Conservation (phyloP, 2,329 filamentous ascomycete species). For the Paecilomyces variotii region DNA sequence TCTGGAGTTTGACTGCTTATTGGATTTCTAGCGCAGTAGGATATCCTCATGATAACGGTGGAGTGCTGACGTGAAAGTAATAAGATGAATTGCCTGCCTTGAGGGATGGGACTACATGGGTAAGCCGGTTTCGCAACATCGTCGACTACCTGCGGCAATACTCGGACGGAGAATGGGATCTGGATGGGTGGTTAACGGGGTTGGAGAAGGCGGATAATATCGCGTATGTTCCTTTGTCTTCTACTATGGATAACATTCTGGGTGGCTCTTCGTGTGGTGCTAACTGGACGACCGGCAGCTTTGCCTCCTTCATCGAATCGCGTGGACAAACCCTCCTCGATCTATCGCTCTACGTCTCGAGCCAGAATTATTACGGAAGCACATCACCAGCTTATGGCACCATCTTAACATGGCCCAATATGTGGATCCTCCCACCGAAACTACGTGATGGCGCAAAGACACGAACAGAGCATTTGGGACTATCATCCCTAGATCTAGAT, state of each 20-base stretch:
- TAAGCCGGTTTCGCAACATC: slow-evolving; percentile 48
- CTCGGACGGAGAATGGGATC: slow-evolving; percentile 41
- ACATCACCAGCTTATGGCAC: slow-evolving; percentile 75
- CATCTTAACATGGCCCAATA: slow-evolving; percentile 76
- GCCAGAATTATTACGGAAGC: slow-evolving; percentile 70
- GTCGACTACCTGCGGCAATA: slow-evolving; percentile 42
- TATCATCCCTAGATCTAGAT: slow-evolving; percentile 61
- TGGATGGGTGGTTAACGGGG: slow-evolving; percentile 37
- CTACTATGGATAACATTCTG: neutral
- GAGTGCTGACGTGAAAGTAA: neutral
- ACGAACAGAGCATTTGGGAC: slow-evolving; percentile 61
- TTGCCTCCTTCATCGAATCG: slow-evolving; percentile 62
- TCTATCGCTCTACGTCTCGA: slow-evolving; percentile 82
- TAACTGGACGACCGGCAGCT: slow-evolving; percentile 16
- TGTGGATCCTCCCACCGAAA: slow-evolving; percentile 73
- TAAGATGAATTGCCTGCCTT: slow-evolving; percentile 52
- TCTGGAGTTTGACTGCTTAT: neutral
- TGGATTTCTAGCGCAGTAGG: neutral
- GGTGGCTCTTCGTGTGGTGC: neutral
- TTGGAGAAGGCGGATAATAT: slow-evolving; percentile 41
- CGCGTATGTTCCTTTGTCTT: slow-evolving; percentile 32
- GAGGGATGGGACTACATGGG: slow-evolving; percentile 45
- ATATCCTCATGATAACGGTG: neutral
- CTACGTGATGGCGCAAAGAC: slow-evolving; percentile 62
- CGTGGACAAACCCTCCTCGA: slow-evolving; percentile 73